Evolutionary conservation across 1,139 yeast species (phyloP).

Genomic region (Protomyces gravidus): DNA sequence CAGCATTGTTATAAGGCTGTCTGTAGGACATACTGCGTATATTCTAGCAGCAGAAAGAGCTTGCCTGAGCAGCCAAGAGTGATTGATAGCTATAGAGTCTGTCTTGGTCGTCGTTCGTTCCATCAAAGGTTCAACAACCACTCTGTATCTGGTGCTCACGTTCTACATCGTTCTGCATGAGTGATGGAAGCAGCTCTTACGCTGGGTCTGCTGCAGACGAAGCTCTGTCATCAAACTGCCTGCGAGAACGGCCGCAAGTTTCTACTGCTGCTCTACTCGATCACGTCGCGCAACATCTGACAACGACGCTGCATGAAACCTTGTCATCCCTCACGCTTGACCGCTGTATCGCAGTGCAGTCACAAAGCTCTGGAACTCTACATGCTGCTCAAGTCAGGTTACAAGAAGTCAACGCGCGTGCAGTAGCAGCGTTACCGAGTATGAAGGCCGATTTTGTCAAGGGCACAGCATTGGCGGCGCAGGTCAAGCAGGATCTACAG

Average conservation of each 20-base stretch:
- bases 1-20: neutral
- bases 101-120: too few relatives aligned
- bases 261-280: neutral
- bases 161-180: neutral
- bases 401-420: constrained; percentile 1
- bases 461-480: constrained; percentile 13
- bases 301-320: constrained; percentile 14
- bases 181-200: constrained; percentile 1
- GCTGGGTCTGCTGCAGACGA: constrained; percentile 13
- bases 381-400: constrained; percentile 1
- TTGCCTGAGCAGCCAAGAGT: too few relatives aligned
- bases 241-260: too few relatives aligned
- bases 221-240: neutral
- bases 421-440: neutral
- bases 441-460: constrained; percentile 15
- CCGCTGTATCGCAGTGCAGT: constrained; percentile 17
- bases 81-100: too few relatives aligned
- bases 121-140: too few relatives aligned
- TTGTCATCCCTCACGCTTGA: constrained; percentile 9
- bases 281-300: constrained; percentile 3
- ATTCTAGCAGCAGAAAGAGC: too few relatives aligned
- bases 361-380: constrained; percentile 14
- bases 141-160: too few relatives aligned
- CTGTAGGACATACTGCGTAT: constrained; percentile 2
- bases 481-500: neutral